phyloP scores from a whole-genome alignment of 352 stramenopile species.

The Phytophthora syringae region DNA sequence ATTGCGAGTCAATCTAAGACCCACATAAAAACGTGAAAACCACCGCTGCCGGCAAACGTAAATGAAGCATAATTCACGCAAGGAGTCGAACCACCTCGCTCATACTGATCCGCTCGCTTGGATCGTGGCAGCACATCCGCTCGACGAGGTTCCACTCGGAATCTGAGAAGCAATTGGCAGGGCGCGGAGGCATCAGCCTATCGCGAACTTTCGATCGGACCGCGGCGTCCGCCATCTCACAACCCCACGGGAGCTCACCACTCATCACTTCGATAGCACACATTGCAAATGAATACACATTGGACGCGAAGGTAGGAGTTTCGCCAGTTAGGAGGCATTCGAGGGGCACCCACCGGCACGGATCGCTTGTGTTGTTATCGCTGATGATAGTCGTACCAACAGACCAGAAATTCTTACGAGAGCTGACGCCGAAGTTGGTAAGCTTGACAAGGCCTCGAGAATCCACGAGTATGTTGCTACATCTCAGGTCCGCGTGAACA shows the following conservation, averaged over 20 bases:
- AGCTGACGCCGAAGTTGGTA: slow-evolving; percentile 37
- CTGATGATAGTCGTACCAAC: neutral
- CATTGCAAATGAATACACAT: slow-evolving; percentile 51
- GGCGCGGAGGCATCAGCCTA: slow-evolving; percentile 27
- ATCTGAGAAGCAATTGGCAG: slow-evolving; percentile 34
- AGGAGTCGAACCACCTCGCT: slow-evolving; percentile 19
- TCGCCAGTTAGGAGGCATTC: slow-evolving; percentile 31
- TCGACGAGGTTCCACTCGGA: slow-evolving; percentile 41
- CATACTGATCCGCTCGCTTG: slow-evolving; percentile 21
- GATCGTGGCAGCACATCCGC: slow-evolving; percentile 39
- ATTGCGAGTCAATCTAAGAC: too few species aligned
- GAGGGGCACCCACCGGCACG: slow-evolving; percentile 31
- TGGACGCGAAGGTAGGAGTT: slow-evolving; percentile 32
- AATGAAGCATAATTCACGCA: slow-evolving; percentile 2
- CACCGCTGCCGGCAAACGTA: neutral
- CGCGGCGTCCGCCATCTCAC: slow-evolving; percentile 17
- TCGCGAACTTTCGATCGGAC: slow-evolving; percentile 26
- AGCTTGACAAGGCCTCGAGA: slow-evolving; percentile 27
- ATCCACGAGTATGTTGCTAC: slow-evolving; percentile 41
- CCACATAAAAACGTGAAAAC: too few species aligned
- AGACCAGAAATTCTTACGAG: slow-evolving; percentile 4
- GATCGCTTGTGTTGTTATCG: neutral
- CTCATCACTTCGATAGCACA: slow-evolving; percentile 43
- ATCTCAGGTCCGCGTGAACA: slow-evolving; percentile 36
- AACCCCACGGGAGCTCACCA: slow-evolving; percentile 30